These are phyloP conservation scores for Nicotiana knightiana DNA, from an alignment of 257 asterid species.

Conservation along the genomic window DNA sequence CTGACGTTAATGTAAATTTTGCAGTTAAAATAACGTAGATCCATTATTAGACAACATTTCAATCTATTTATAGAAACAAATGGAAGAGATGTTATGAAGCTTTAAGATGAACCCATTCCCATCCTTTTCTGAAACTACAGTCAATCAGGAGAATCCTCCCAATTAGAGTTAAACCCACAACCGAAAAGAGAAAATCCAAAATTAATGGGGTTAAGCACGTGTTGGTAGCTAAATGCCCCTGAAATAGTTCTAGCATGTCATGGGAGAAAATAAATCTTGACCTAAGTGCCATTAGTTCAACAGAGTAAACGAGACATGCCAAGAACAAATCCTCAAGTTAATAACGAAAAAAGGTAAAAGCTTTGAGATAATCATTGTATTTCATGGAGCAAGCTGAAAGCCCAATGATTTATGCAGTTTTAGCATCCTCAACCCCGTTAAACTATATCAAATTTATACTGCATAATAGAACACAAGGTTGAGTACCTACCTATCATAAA, in stretches of 20 bases:
- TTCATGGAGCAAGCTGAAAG: background rate
- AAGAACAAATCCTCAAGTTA: background rate
- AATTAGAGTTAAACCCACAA: background rate
- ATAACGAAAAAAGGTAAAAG: background rate
- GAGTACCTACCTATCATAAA: background rate
- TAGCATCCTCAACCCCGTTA: background rate
- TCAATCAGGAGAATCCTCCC: slow-evolving; percentile 4
- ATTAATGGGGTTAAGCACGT: background rate
- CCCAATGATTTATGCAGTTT: background rate
- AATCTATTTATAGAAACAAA: background rate
- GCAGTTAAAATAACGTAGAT: background rate
- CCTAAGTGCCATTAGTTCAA: background rate
- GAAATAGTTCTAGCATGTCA: background rate
- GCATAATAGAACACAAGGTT: background rate
- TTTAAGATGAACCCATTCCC: background rate
- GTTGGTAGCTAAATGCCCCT: background rate
- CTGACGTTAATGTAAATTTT: background rate
- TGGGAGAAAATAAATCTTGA: background rate
- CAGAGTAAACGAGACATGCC: background rate
- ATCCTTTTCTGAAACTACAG: background rate
- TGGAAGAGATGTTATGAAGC: background rate
- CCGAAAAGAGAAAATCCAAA: background rate
- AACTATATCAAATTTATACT: background rate
- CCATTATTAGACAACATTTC: background rate
- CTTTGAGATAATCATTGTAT: background rate